Conservation (phyloP, 306 rosid species). For the Quercus wislizeni region DNA sequence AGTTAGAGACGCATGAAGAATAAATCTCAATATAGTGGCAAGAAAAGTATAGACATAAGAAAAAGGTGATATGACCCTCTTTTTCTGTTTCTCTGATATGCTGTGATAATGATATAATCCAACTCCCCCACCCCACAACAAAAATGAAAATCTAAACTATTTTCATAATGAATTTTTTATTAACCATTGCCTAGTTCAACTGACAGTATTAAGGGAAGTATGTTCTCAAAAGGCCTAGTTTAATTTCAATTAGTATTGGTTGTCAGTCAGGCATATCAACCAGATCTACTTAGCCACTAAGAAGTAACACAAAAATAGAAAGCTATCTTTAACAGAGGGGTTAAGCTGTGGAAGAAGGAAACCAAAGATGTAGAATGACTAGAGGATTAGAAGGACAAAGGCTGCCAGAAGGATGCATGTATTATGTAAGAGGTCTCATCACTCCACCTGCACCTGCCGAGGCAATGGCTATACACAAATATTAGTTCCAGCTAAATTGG, state of each 20-base stretch:
- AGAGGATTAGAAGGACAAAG: background rate
- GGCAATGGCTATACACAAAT: background rate
- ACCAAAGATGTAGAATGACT: background rate
- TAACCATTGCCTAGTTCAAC: background rate
- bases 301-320: background rate
- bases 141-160: background rate
- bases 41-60: background rate
- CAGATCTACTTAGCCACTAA: background rate
- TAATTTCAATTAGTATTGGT: background rate
- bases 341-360: background rate
- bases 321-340: background rate
- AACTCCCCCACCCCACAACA: background rate
- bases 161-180: background rate
- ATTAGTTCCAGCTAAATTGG: background rate
- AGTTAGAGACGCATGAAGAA: constrained; percentile 9
- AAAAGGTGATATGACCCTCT: background rate
- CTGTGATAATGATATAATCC: background rate
- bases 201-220: background rate
- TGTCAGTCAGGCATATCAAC: background rate
- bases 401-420: background rate
- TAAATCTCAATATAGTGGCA: background rate
- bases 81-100: background rate
- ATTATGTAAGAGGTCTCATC: background rate
- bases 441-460: background rate
- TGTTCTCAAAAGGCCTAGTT: background rate